phyloP scores from a whole-genome alignment of 768 basidiomycete genomes.

The Megacollybia marginata region DNA sequence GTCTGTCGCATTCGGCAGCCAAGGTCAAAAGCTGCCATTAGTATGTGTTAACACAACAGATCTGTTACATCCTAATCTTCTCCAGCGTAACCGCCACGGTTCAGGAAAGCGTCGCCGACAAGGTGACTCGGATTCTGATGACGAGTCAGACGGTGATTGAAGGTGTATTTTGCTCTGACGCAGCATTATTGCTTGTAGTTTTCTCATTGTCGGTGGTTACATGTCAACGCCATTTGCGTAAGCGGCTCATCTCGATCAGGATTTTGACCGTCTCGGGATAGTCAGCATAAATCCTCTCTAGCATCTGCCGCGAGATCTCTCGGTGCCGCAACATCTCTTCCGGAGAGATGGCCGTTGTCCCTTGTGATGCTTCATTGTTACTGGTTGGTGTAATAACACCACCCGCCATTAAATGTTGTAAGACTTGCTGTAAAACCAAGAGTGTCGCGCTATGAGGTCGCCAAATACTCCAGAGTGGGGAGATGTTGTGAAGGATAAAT shows the following conservation, averaged over 20 bases:
- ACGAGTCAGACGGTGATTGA: constrained; percentile 45
- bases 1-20: constrained; percentile 83
- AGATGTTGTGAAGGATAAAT: constrained; percentile 52
- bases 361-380: constrained; percentile 15
- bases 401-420: constrained; percentile 45
- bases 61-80: constrained; percentile 11
- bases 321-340: constrained; percentile 15
- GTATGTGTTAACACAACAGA: constrained; percentile 32
- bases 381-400: constrained; percentile 36
- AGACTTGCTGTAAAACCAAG: constrained; percentile 35
- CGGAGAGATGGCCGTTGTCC: constrained; percentile 11
- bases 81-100: constrained; percentile 76
- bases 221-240: no score
- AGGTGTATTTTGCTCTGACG: constrained; percentile 1
- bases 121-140: constrained; percentile 56
- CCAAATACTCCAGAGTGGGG: constrained; percentile 63
- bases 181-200: no score
- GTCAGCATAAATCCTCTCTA: constrained; percentile 37
- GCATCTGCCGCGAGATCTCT: constrained; percentile 28
- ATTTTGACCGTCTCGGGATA: constrained; percentile 37
- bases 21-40: constrained; percentile 84
- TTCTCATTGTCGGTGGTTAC: no score
- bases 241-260: background rate
- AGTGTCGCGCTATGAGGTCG: constrained; percentile 48
- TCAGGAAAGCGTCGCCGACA: constrained; percentile 53